Conservation (phyloP, 176 grass and related monocot species). For the Hordeum marinum region DNA sequence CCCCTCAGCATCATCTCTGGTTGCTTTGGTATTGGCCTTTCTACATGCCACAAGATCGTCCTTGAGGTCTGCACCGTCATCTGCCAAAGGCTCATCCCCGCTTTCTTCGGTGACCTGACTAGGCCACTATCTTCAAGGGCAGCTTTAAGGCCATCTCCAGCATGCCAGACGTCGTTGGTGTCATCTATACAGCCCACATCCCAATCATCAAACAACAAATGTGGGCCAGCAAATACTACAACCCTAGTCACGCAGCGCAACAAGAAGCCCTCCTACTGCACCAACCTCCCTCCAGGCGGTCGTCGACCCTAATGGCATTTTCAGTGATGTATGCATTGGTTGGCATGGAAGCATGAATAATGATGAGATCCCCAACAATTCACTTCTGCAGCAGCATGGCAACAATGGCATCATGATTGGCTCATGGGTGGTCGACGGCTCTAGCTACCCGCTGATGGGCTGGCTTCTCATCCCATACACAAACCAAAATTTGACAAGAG, state of each 20-base stretch:
- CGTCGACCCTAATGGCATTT: conserved; percentile 40
- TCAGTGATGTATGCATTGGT: conserved; percentile 57
- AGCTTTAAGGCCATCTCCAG: conserved; percentile 39
- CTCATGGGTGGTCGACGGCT: conserved; percentile 41
- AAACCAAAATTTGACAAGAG: conserved; percentile 28
- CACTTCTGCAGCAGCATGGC: conserved; percentile 37
- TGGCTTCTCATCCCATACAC: conserved; percentile 55
- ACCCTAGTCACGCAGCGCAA: conserved; percentile 48
- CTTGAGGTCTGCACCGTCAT: conserved; percentile 54
- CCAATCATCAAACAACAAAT: conserved; percentile 52
- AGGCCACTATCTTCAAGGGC: conserved; percentile 12
- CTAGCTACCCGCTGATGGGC: conserved; percentile 41
- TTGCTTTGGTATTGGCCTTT: conserved; percentile 58
- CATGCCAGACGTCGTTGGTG: conserved; percentile 22
- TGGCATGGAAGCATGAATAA: conserved; percentile 55
- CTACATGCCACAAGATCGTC: conserved; percentile 60
- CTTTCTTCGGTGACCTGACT: conserved; percentile 47
- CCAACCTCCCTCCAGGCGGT: conserved; percentile 55
- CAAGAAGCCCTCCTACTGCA: conserved; percentile 53
- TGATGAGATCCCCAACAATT: conserved; percentile 45
- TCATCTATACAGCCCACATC: conserved; percentile 63
- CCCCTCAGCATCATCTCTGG: conserved; percentile 49
- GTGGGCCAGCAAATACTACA: conserved; percentile 34
- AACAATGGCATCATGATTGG: conserved; percentile 27
- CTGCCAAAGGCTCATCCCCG: conserved; percentile 35